Evolutionary conservation across 768 basidiomycete genomes (phyloP), one percentile per base, ranked within the genome.

Genomic region (Phaeotremella skinneri): DNA sequence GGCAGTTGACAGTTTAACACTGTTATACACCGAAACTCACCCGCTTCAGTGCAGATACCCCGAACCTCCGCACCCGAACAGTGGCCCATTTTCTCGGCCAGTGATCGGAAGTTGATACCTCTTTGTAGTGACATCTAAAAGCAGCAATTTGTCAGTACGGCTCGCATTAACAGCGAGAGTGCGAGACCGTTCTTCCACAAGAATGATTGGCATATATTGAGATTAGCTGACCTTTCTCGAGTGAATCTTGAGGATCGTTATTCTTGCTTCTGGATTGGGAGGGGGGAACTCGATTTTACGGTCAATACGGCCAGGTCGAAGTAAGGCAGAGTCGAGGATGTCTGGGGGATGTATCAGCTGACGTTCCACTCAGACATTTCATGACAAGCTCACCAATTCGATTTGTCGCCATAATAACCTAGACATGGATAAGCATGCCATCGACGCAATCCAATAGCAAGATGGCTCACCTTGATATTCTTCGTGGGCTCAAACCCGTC

Each of bases 41-140:
- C 90, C n/a, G 91, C 92, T 80, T 94, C 91, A 0, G 93, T 94
- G 75, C 91, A 94, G 67, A 96, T 96, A 79, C 92, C 94, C 16
- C 94, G 84, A 16, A 97, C 94, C 76, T 99, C 94, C 1, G 94
- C 94, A 66, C 94, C 94, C 1, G 91, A 94, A 75, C 94, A 97
- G 73, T 96, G 91, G 0, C 94, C 94, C 94, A 98, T 99, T 83
- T 99, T 98, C 77, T 98, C 94, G 0, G 94, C 94, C 2, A 99
- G 81, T 1, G 87, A 86, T 16, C 91, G 88, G n/a, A 97, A 83
- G 79, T 99, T 92, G 78, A 99, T 99, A 1, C 93, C 93, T 58
- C 94, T 84, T 79, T 98, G 94, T 29, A 98, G 81, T 0, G 91
- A 97, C 94, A 98, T 99, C 89, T 91, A 63, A 1, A 17, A n/a